Base-by-base conservation (phyloP, 768 basidiomycete species). In the Boletus sp. region DNA sequence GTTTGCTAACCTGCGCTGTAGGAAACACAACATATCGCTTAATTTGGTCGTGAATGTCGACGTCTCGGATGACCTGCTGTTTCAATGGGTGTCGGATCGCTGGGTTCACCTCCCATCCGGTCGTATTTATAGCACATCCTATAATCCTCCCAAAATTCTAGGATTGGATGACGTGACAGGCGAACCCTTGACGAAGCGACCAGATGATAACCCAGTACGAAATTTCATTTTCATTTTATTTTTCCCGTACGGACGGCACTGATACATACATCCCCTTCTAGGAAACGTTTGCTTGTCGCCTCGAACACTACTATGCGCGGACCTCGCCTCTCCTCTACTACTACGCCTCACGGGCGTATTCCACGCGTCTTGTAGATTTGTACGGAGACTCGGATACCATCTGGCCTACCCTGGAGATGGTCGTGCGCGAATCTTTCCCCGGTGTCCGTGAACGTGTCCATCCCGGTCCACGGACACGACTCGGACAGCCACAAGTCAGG, bases 21-120 rank as follows among this genome's bases (percentile, higher is more conserved):
- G 89, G 59, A 79, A 78, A 55, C 80, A 81, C 63, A 75, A 74
- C 50, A 81, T 76, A 42, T 83, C 90, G 8, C 75, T 95, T 45
- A 90, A 83, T 56, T 77, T 95, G 29, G 79, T 95, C 50, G 84
- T 90, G 44, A 90, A 93, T 64, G 74, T 96, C 43, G 85, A 92
- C 60, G 87, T 96, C 10, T 79, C 89, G 10, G 93, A 95, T 65
- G 80, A 87, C 54, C 77, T 92, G 45, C 90, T 95, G 61, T 75
- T 94, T 30, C 75, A 80, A 52, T 86, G 93, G 57, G 91, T 94
- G 49, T 85, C 87, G 11, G 84, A 93, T 64, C 87, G 93, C 30
- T 93, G 85, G 87, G 78, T 94, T 17, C 93, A 95, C 65, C 76
- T 87, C 17, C 82, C 88, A 4, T 93, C 91, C 0, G 93, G 93